Evolutionary conservation across 441 rosid genomes (phyloP).

Genomic region (Theobroma grandiflorum): DNA sequence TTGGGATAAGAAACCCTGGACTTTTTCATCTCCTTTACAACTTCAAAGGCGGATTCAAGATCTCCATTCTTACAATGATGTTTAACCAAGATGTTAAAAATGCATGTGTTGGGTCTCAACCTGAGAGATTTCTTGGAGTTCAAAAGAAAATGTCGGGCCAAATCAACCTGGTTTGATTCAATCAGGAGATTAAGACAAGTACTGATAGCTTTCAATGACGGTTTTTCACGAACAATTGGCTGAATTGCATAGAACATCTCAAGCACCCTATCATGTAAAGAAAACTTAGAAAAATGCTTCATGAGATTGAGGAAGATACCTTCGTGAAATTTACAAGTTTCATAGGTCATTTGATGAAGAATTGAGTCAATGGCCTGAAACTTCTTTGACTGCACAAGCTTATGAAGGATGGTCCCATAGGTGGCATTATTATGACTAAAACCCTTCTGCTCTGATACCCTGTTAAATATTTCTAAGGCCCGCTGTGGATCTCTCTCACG

Average conservation of each 20-base stretch:
- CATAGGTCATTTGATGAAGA: slow-evolving; percentile 77
- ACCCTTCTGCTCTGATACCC: slow-evolving; percentile 67
- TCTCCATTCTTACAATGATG: slow-evolving; percentile 74
- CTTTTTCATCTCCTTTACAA: slow-evolving; percentile 80
- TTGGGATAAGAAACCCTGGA: slow-evolving; percentile 68
- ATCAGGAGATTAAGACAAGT: slow-evolving; percentile 85
- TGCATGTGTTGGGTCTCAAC: slow-evolving; percentile 81
- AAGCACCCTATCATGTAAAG: slow-evolving; percentile 59
- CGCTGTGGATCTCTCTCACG: slow-evolving; percentile 72
- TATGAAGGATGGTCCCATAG: slow-evolving; percentile 69
- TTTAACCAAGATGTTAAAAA: slow-evolving; percentile 84
- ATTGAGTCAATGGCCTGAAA: slow-evolving; percentile 76
- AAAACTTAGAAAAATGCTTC: slow-evolving; percentile 70
- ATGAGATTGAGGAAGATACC: slow-evolving; percentile 75
- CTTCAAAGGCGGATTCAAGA: slow-evolving; percentile 65
- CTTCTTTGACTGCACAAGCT: slow-evolving; percentile 74
- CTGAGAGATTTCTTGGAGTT: slow-evolving; percentile 49
- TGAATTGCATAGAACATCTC: slow-evolving; percentile 78
- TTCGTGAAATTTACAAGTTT: slow-evolving; percentile 87
- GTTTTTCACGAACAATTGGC: slow-evolving; percentile 72
- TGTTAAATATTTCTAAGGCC: slow-evolving; percentile 77
- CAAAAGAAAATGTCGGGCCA: slow-evolving; percentile 59
- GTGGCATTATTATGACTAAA: slow-evolving; percentile 86
- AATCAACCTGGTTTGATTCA: slow-evolving; percentile 64
- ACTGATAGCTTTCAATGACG: slow-evolving; percentile 79